Conservation (phyloP, 805 yeast species). For the Spathaspora boniae region DNA sequence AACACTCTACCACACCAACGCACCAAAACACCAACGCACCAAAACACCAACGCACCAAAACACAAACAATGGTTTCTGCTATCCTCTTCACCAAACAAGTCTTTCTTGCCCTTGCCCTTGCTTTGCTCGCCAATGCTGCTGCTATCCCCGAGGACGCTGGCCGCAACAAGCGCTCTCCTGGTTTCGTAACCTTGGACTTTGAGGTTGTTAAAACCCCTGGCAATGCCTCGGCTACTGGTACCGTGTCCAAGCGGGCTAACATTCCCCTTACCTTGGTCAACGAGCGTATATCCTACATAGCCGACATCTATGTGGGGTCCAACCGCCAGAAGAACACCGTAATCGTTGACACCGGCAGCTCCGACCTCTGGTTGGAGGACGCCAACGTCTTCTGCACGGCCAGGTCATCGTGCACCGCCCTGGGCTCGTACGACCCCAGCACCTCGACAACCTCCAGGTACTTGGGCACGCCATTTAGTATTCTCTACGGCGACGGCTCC, state of each 20-base stretch:
- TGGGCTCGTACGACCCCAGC: constrained; percentile 14
- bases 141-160: constrained; percentile 4
- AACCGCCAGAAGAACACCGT: constrained; percentile 15
- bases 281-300: constrained; percentile 2
- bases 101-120: constrained; percentile 8
- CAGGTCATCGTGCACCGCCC: constrained; percentile 10
- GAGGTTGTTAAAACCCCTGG: constrained; percentile 4
- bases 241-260: constrained; percentile 1
- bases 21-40: no score
- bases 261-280: constrained; percentile 3
- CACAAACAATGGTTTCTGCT: constrained; percentile 7
- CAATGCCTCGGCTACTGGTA: background rate
- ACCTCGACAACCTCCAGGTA: constrained; percentile 7
- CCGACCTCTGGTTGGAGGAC: constrained; percentile 27
- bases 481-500: constrained; percentile 11
- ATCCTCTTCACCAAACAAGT: constrained; percentile 5
- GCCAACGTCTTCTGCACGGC: constrained; percentile 19
- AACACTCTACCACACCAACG: no score
- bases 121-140: constrained; percentile 8
- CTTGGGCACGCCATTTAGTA: constrained; percentile 8
- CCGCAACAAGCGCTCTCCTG: constrained; percentile 6
- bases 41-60: no score
- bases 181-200: constrained; percentile 9
- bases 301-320: constrained; percentile 12
- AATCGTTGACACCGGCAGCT: constrained; percentile 23